Conservation (phyloP, 176 grass and related monocot species). For the Oropetium thomaeum region DNA sequence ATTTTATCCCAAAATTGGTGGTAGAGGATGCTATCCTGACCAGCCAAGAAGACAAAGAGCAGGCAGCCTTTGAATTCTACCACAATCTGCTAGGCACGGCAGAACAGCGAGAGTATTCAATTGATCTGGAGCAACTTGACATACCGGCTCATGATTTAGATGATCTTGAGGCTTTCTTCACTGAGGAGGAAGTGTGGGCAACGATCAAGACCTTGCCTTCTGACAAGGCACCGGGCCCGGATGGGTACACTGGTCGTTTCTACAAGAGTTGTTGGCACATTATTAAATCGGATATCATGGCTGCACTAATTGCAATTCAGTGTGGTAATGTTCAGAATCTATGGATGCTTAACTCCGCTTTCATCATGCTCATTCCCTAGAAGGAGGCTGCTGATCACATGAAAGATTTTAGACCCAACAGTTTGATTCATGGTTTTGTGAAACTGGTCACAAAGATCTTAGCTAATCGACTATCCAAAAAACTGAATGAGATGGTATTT, state of each 20-base stretch:
- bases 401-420: too few relatives aligned
- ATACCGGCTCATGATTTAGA: accelerated
- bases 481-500: too few relatives aligned
- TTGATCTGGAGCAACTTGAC: neutral
- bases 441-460: too few relatives aligned
- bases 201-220: neutral
- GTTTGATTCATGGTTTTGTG: too few relatives aligned
- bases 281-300: neutral
- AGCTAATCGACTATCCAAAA: too few relatives aligned
- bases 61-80: neutral
- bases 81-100: neutral
- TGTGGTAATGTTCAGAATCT: neutral
- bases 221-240: neutral
- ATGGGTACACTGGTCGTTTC: neutral
- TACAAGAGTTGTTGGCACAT: neutral
- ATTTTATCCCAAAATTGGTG: neutral
- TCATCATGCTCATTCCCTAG: too few relatives aligned
- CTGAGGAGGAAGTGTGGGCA: neutral
- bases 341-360: too few relatives aligned
- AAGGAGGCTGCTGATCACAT: too few relatives aligned
- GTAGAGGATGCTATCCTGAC: neutral
- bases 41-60: neutral
- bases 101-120: neutral
- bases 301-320: neutral
- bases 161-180: too few relatives aligned